A percentile compares a stretch with the other conserved stretches of the same genome.
phyloP scores from a whole-genome alignment of 768 basidiomycete species.

The Fomitopsis serialis region DNA sequence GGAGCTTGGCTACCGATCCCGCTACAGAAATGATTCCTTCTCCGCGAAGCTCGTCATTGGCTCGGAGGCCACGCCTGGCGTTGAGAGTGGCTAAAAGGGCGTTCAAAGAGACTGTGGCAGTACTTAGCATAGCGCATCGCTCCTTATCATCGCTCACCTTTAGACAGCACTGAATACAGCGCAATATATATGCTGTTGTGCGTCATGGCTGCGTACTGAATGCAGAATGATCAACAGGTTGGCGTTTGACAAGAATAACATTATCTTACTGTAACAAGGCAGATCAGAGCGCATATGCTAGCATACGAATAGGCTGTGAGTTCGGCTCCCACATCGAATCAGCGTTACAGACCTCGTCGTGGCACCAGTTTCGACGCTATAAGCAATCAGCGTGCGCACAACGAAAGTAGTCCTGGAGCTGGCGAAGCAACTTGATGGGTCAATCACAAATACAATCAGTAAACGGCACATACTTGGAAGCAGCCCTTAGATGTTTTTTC shows the following conservation, averaged over 20 bases:
- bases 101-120: constrained; percentile 11
- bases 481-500: neutral
- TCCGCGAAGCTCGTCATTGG: neutral
- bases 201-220: constrained; percentile 21
- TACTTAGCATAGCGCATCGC: too few relatives aligned
- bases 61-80: constrained; percentile 8
- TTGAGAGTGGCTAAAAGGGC: constrained; percentile 14
- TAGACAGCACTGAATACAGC: constrained; percentile 18
- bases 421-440: neutral
- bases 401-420: constrained; percentile 12
- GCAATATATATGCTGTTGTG: constrained; percentile 20
- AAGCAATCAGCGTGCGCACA: constrained; percentile 16
- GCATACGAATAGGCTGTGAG: neutral
- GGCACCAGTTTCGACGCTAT: constrained; percentile 21
- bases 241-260: neutral
- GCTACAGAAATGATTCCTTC: neutral
- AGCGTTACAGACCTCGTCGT: constrained; percentile 15
- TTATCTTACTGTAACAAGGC: constrained; percentile 14
- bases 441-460: neutral
- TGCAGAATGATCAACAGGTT: neutral
- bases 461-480: too few relatives aligned
- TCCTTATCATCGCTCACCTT: constrained; percentile 10
- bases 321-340: neutral
- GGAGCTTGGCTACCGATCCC: neutral
- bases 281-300: constrained; percentile 17